Evolutionary conservation across 805 yeast genomes (phyloP).

Genomic region (Saccharomyces eubayanus): DNA sequence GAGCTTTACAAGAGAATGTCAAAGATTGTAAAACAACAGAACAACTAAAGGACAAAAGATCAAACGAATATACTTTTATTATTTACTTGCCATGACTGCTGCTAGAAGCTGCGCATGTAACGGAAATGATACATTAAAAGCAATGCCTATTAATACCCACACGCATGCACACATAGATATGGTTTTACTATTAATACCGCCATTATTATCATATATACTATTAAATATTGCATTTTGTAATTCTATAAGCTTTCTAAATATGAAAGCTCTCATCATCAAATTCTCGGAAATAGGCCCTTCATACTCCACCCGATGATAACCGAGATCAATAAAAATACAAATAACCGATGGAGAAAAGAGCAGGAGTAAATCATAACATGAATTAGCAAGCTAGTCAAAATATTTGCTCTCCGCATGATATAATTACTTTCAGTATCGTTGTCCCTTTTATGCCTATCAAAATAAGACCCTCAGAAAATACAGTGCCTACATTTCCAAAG

Average conservation of each 20-base stretch:
- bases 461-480: not conserved
- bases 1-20: constrained; percentile 24
- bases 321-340: not conserved
- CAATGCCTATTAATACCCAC: not conserved
- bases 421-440: not conserved
- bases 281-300: not conserved
- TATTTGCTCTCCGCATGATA: not conserved
- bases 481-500: constrained; percentile 7
- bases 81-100: not conserved
- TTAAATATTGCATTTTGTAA: not conserved
- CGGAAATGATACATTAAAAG: not conserved
- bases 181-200: not conserved
- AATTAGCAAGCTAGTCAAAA: not conserved
- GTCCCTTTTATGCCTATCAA: not conserved
- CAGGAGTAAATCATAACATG: not conserved
- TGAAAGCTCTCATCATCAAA: not conserved
- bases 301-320: not conserved
- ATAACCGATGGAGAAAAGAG: not conserved
- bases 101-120: not conserved
- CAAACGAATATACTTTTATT: not conserved
- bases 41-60: not conserved
- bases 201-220: not conserved
- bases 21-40: constrained; percentile 2
- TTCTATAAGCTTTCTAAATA: not conserved
- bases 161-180: not conserved